phyloP scores from a whole-genome alignment of 139 green algal species.

The Chlamydomonas sp. region DNA sequence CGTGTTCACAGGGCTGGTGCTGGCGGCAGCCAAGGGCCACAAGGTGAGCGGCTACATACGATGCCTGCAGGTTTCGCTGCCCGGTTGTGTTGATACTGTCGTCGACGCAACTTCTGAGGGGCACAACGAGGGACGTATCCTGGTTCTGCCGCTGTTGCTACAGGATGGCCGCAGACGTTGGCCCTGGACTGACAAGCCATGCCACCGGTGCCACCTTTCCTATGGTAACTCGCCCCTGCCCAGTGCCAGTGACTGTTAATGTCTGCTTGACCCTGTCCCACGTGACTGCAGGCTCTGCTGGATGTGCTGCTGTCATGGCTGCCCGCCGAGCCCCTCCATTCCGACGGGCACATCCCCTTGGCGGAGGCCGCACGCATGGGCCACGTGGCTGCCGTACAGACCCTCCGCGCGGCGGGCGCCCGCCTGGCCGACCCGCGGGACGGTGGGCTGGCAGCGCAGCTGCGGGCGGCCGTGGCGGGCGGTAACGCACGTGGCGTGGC shows the following conservation, averaged over 20 bases:
- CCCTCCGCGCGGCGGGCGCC: constrained; percentile 1
- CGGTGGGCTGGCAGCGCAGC: background rate
- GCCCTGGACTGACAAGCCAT: background rate
- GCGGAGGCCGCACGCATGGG: constrained; percentile 29
- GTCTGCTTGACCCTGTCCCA: background rate
- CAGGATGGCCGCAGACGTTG: background rate
- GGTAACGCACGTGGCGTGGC: background rate
- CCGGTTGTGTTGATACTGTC: too few species aligned
- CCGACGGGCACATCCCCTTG: constrained; percentile 1
- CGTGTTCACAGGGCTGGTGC: constrained; percentile 23
- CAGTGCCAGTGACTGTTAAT: background rate
- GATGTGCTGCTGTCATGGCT: constrained; percentile 4
- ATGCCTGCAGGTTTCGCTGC: background rate
- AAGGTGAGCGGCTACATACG: background rate
- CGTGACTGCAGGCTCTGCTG: constrained; percentile 4
- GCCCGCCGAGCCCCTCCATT: background rate
- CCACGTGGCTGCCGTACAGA: background rate
- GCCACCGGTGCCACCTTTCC: background rate
- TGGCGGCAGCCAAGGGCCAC: constrained; percentile 22
- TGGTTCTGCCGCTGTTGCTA: background rate
- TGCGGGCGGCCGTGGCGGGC: background rate
- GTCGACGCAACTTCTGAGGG: too few species aligned
- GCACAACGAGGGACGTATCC: too few species aligned
- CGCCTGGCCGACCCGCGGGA: background rate
- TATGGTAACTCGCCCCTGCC: background rate